Conservation (phyloP, 1,139 yeast species). For the Meyerozyma athensensis region DNA sequence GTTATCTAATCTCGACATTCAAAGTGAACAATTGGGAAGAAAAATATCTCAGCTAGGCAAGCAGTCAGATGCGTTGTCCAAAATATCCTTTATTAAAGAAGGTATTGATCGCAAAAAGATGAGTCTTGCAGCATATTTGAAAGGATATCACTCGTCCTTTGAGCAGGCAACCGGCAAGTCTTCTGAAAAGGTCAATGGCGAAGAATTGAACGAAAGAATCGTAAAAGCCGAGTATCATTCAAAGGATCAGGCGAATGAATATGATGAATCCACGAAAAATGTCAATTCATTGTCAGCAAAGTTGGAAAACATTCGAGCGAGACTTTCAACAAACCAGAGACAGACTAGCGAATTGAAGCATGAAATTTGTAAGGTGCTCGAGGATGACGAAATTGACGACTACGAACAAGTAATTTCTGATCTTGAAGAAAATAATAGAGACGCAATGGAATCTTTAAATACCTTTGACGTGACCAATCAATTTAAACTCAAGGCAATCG, state of each 20-base stretch:
- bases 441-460: constrained; percentile 57
- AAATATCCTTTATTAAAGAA: constrained; percentile 35
- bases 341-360: constrained; percentile 15
- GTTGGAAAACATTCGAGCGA: constrained; percentile 12
- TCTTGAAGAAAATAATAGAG: constrained; percentile 56
- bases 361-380: constrained; percentile 24
- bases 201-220: constrained; percentile 20
- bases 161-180: constrained; percentile 11
- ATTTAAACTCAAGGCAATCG: constrained; percentile 60
- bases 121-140: constrained; percentile 6
- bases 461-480: constrained; percentile 61
- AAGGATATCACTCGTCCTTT: constrained; percentile 19
- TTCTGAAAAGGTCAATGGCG: constrained; percentile 13
- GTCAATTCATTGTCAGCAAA: constrained; percentile 14
- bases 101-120: constrained; percentile 10
- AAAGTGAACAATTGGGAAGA: constrained; percentile 49
- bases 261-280: constrained; percentile 11
- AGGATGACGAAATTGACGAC: constrained; percentile 45
- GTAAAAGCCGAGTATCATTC: not conserved
- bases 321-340: constrained; percentile 12
- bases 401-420: constrained; percentile 49
- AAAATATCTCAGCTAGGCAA: constrained; percentile 48
- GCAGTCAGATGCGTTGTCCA: constrained; percentile 57
- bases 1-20: constrained; percentile 31
- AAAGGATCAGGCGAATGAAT: constrained; percentile 6